Conservation (phyloP, 345 rosid species). For the Brassica rapa region DNA sequence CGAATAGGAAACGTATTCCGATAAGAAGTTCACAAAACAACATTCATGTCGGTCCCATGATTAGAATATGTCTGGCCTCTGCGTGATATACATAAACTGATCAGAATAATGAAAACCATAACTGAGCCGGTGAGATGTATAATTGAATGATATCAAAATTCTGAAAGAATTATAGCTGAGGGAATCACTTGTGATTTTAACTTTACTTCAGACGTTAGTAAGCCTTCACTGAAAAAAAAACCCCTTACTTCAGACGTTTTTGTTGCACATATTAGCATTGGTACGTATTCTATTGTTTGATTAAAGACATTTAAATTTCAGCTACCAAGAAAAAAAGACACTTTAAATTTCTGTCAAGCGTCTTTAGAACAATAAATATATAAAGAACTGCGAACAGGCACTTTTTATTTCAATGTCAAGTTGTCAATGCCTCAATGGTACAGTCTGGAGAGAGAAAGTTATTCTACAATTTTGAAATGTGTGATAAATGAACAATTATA, state of each 20-base stretch:
- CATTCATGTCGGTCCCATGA: constrained; percentile 39
- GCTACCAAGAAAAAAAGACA: not conserved
- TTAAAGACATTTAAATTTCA: not conserved
- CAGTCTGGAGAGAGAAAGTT: not conserved
- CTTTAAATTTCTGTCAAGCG: not conserved
- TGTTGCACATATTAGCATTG: not conserved
- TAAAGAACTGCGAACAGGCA: not conserved
- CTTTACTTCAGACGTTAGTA: not conserved
- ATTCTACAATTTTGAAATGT: not conserved
- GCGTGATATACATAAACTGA: constrained; percentile 20
- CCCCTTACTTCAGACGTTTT: not conserved
- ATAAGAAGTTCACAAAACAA: constrained; percentile 29
- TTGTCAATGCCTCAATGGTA: constrained; percentile 18
- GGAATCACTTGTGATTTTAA: not conserved
- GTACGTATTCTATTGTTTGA: not conserved
- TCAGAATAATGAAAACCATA: constrained; percentile 15
- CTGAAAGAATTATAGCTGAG: not conserved
- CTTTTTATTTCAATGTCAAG: not conserved
- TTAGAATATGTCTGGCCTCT: constrained; percentile 12
- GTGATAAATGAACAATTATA: not conserved
- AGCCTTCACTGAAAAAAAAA: no score
- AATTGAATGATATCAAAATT: not conserved
- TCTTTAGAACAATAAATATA: not conserved
- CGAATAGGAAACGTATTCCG: constrained; percentile 33
- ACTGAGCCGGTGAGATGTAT: constrained; percentile 3